These are phyloP conservation scores for Aspergillus neotritici DNA, from an alignment of 2,329 filamentous ascomycete species.

Conservation along the genomic window DNA sequence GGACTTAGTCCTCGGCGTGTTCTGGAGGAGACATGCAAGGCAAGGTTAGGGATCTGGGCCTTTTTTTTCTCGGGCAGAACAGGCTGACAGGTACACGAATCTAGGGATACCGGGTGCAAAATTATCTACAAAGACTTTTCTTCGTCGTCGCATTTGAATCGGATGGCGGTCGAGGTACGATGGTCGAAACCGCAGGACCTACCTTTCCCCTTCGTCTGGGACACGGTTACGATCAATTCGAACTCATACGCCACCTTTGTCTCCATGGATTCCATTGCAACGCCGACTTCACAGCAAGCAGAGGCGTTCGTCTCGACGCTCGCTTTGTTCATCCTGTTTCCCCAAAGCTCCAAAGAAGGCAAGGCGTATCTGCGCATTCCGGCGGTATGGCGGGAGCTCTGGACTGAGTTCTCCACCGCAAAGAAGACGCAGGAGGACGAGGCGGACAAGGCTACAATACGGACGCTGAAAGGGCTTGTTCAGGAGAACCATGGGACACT, in stretches of 20 bases:
- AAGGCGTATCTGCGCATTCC: conserved; percentile 77
- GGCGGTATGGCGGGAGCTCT: conserved; percentile 75
- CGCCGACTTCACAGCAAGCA: conserved; percentile 71
- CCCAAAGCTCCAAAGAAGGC: conserved; percentile 73
- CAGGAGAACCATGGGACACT: conserved; percentile 41
- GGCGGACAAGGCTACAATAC: conserved; percentile 63
- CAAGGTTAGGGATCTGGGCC: conserved; percentile 49
- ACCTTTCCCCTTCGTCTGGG: conserved; percentile 40
- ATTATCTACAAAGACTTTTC: conserved; percentile 66
- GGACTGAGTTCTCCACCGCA: conserved; percentile 67
- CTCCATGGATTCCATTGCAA: conserved; percentile 68
- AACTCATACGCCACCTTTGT: conserved; percentile 51
- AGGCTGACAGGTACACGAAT: conserved; percentile 2
- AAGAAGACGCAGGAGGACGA: conserved; percentile 67
- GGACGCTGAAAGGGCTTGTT: conserved; percentile 50
- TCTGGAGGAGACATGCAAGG: conserved; percentile 81
- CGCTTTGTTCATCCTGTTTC: conserved; percentile 75
- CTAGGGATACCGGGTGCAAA: conserved; percentile 63
- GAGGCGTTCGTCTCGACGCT: conserved; percentile 79
- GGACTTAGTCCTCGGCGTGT: conserved; percentile 70
- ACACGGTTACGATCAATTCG: conserved; percentile 41
- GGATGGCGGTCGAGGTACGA: conserved; percentile 65
- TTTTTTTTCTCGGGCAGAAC: background rate
- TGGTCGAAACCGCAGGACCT: conserved; percentile 72
- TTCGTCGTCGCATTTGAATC: conserved; percentile 66